Evolutionary conservation across 768 basidiomycete genomes (phyloP).

Genomic region (Tubosaeta sp.): DNA sequence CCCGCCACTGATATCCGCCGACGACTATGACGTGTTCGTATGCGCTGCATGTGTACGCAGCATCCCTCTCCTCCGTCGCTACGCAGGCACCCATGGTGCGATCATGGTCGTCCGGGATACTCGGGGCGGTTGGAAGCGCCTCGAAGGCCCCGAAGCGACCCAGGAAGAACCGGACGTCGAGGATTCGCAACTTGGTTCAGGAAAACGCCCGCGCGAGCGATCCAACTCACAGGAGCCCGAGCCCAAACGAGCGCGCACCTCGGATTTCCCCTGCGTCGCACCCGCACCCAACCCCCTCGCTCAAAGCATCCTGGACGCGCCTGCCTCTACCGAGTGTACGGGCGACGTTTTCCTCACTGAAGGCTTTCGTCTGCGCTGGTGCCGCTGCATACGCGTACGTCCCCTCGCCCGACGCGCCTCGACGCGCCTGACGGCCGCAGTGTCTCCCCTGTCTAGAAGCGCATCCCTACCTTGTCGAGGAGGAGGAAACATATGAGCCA

Average conservation of each 20-base stretch:
- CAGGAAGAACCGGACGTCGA: no score
- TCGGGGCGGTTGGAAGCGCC: slow-evolving; percentile 31
- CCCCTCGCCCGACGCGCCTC: no score
- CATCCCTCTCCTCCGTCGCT: slow-evolving; percentile 49
- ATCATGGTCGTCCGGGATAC: slow-evolving; percentile 60
- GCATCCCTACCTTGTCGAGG: slow-evolving; percentile 61
- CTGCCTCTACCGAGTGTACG: slow-evolving; percentile 31
- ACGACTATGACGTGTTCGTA: slow-evolving; percentile 72
- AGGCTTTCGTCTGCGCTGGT: slow-evolving; percentile 77
- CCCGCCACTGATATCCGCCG: slow-evolving; percentile 59
- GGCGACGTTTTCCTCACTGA: slow-evolving; percentile 77
- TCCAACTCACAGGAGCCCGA: slow-evolving; percentile 30
- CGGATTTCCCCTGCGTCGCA: slow-evolving; percentile 40
- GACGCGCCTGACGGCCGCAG: slow-evolving; percentile 29
- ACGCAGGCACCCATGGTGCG: slow-evolving; percentile 66
- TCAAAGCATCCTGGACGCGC: slow-evolving; percentile 38
- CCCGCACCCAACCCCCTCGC: slow-evolving; percentile 46
- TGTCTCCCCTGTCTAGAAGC: slow-evolving; percentile 54
- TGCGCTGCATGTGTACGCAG: slow-evolving; percentile 65
- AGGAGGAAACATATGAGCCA: slow-evolving; percentile 82
- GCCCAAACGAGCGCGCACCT: slow-evolving; percentile 43
- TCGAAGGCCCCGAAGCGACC: slow-evolving; percentile 27
- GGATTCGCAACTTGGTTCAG: background rate
- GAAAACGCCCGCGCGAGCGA: slow-evolving; percentile 42
- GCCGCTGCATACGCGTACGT: slow-evolving; percentile 59